These are phyloP conservation scores for Aegilops longissima DNA, from an alignment of 176 grass and related monocot species.

Conservation along the genomic window DNA sequence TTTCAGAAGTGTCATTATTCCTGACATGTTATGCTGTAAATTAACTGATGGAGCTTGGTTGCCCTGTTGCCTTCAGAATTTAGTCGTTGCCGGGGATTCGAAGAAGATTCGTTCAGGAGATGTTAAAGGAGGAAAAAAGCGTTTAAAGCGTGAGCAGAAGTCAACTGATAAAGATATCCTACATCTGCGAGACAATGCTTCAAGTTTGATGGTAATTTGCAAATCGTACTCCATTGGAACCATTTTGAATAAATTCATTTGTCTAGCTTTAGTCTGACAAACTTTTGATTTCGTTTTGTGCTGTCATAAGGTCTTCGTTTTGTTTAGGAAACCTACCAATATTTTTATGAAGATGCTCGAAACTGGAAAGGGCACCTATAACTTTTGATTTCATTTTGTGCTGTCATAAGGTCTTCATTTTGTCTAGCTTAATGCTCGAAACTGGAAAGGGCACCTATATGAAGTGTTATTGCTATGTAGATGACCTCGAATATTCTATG, in stretches of 20 bases:
- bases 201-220: constrained; percentile 43
- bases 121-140: constrained; percentile 44
- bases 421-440: not conserved
- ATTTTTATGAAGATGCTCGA: not conserved
- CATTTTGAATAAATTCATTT: not conserved
- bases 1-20: not conserved
- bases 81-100: constrained; percentile 8
- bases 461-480: not conserved
- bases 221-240: not conserved
- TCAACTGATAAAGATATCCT: constrained; percentile 39
- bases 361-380: not conserved
- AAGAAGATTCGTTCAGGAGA: constrained; percentile 38
- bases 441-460: not conserved
- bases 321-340: constrained; percentile 5
- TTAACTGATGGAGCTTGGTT: constrained; percentile 35
- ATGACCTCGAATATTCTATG: not conserved
- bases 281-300: not conserved
- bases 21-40: not conserved
- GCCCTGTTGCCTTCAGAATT: constrained; percentile 29
- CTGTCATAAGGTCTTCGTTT: not conserved
- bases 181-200: constrained; percentile 26
- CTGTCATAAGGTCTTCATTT: not conserved
- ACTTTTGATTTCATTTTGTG: not conserved
- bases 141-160: constrained; percentile 30
- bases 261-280: not conserved